Evolutionary conservation across 495 filamentous ascomycete species (phyloP), one percentile per base, ranked within the genome.

Genomic region (Baudoinia panamericana): DNA sequence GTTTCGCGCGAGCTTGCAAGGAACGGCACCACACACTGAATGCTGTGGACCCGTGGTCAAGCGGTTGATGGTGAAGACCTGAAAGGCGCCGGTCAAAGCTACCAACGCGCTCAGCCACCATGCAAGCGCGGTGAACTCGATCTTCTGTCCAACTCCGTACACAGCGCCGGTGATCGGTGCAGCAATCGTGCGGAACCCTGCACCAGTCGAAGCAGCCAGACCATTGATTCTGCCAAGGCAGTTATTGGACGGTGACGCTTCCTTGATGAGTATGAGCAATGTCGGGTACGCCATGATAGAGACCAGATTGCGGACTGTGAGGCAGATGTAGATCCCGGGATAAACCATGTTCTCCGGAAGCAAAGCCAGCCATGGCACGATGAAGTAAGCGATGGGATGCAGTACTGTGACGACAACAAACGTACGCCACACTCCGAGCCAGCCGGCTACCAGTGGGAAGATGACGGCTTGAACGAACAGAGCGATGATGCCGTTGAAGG

Each of bases 191-290:
- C 83, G 75, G 50, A 77, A 80, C 7, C 76, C 80, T 0, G 81
- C 83, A 4, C 80, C 80, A 3, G 78, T 80, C 25, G 77, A 83
- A 3, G 83, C 83, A 25, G 82, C 81, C 5, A 87, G 67, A 1
- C 83, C 83, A 48, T 90, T 90, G 40, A 90, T 78, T 53, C 73
- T 82, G 11, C 83, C 83, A 30, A 90, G 65, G 15, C 75, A 67
- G 0, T 66, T 70, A 7, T 67, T 62, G 12, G 72, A 73, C 2
- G 82, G 79, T 15, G 78, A 79, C 0, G 83, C 78, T 64, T 87
- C 82, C 56, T 88, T 90, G 63, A 90, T 73, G 6, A 90, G 67
- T 29, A 90, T 87, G 25, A 90, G 63, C 6, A 90, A 69, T 3
- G 88, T 66, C 0, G 83, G 83, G 47, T 84, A 90, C 16, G 75